A percentile compares a stretch with the other conserved stretches of the same genome.
phyloP scores from a whole-genome alignment of 2,329 filamentous ascomycete genomes.

The Aspergillus felis region DNA sequence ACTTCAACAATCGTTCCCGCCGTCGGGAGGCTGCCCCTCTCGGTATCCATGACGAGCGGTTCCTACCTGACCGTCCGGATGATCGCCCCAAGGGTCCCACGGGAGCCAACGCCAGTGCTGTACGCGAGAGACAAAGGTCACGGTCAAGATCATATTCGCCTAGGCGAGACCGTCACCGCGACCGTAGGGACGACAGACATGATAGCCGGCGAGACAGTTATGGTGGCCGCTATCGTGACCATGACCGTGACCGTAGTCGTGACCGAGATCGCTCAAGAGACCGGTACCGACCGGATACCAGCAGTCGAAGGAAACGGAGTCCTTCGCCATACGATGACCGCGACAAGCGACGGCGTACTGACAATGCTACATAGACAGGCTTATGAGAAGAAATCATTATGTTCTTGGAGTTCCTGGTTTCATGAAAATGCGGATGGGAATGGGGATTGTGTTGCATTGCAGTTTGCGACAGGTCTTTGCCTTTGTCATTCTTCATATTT shows the following conservation, averaged over 20 bases:
- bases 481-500: not conserved
- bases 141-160: slow-evolving; percentile 51
- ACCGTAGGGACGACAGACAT: slow-evolving; percentile 35
- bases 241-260: slow-evolving; percentile 22
- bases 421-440: slow-evolving; percentile 14
- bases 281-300: slow-evolving; percentile 44
- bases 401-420: slow-evolving; percentile 18
- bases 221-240: slow-evolving; percentile 50
- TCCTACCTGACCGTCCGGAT: slow-evolving; percentile 41
- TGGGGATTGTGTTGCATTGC: slow-evolving; percentile 13
- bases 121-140: slow-evolving; percentile 36
- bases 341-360: slow-evolving; percentile 40
- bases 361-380: slow-evolving; percentile 19
- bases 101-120: slow-evolving; percentile 44
- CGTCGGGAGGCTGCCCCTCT: slow-evolving; percentile 30
- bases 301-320: slow-evolving; percentile 37
- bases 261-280: slow-evolving; percentile 43
- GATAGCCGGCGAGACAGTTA: not conserved
- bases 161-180: slow-evolving; percentile 38
- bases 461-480: slow-evolving; percentile 1
- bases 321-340: slow-evolving; percentile 40
- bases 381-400: slow-evolving; percentile 4
- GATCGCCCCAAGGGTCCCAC: slow-evolving; percentile 37
- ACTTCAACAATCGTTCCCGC: slow-evolving; percentile 24
- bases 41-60: slow-evolving; percentile 44